phyloP scores from a whole-genome alignment of 768 basidiomycete species.

The Piloderma croceum region DNA sequence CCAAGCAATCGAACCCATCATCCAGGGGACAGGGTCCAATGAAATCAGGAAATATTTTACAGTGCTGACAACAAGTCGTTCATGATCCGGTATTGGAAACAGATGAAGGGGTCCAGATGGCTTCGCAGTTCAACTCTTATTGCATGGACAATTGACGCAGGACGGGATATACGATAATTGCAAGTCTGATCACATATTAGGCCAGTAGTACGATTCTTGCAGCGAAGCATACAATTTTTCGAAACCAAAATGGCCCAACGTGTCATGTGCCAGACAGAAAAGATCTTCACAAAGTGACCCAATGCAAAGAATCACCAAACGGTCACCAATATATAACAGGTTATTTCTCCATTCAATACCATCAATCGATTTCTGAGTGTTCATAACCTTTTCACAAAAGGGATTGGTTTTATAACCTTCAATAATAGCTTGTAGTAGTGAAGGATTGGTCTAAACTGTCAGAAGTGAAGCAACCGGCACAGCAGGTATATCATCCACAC shows the following conservation, averaged over 20 bases:
- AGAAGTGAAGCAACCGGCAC: constrained; percentile 13
- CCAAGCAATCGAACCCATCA: too few species aligned
- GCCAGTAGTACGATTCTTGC: too few species aligned
- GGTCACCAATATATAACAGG: constrained; percentile 20
- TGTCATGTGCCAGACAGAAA: too few species aligned
- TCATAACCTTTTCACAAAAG: constrained; percentile 3
- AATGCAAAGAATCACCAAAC: too few species aligned
- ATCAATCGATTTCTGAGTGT: background rate
- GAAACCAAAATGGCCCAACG: too few species aligned
- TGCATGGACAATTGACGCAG: constrained; percentile 23
- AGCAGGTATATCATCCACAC: constrained; percentile 17
- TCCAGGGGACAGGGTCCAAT: constrained; percentile 3
- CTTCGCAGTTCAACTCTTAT: constrained; percentile 26
- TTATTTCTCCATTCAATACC: constrained; percentile 10
- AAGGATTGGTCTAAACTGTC: background rate
- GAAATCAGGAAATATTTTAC: constrained; percentile 3
- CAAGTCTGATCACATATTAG: constrained; percentile 27
- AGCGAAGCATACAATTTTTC: background rate
- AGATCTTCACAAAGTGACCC: too few species aligned
- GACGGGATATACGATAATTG: constrained; percentile 25
- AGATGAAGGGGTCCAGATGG: constrained; percentile 19
- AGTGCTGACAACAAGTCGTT: constrained; percentile 10
- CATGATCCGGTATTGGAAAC: constrained; percentile 3
- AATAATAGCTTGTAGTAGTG: background rate
- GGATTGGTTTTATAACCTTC: constrained; percentile 6